phyloP scores from a whole-genome alignment of 73 alveolate genomes.

The Blepharisma stoltei region DNA sequence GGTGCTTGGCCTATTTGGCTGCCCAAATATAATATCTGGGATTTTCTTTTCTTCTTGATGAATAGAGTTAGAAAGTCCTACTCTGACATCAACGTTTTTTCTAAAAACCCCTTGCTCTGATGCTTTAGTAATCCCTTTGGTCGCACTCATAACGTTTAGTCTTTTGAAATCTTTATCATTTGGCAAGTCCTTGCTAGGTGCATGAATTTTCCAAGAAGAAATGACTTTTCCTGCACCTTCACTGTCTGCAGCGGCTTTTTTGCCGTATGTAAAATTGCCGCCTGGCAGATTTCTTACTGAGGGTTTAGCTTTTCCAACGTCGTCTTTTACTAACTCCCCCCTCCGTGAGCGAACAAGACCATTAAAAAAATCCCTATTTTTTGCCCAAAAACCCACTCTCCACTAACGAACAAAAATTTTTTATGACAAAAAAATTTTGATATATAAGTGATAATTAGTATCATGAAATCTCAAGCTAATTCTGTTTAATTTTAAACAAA shows the following conservation, averaged over 20 bases:
- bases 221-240: constrained; percentile 75
- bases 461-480: too few species aligned
- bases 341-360: too few species aligned
- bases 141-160: not conserved
- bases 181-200: not conserved
- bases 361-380: too few species aligned
- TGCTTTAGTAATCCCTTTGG: not conserved
- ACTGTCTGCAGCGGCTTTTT: constrained; percentile 60
- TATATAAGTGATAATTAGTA: too few species aligned
- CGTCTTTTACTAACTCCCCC: constrained; percentile 84
- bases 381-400: too few species aligned
- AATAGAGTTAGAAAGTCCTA: too few species aligned
- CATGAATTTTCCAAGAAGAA: constrained; percentile 16
- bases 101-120: not conserved
- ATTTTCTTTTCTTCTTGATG: not conserved
- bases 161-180: not conserved
- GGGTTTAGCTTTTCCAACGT: constrained; percentile 80
- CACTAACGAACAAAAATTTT: too few species aligned
- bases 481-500: too few species aligned
- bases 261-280: constrained; percentile 74
- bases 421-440: too few species aligned
- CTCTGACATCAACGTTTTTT: not conserved
- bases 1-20: constrained; percentile 18
- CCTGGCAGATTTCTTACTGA: constrained; percentile 69
- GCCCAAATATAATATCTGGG: constrained; percentile 28